Conservation (phyloP, 2,329 filamentous ascomycete species). For the Cordyceps cateniannulata region DNA sequence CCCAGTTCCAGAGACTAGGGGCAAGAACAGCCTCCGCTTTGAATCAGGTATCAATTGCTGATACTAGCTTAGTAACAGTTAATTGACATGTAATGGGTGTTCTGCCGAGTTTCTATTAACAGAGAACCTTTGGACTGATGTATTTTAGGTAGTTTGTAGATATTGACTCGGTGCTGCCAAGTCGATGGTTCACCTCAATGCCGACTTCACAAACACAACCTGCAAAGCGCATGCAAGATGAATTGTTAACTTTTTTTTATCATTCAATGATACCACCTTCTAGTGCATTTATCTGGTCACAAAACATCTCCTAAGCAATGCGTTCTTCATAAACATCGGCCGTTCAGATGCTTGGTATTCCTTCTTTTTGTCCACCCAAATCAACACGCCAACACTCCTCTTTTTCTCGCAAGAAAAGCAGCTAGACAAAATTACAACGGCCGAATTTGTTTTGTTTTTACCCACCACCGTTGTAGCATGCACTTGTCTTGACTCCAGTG, state of each 20-base stretch:
- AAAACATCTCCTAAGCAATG: slow-evolving; percentile 2
- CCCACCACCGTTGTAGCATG: slow-evolving; percentile 1
- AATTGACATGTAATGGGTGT: too few relatives aligned
- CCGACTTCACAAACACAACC: neutral
- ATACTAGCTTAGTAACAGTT: too few relatives aligned
- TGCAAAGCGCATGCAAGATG: neutral
- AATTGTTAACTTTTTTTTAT: neutral
- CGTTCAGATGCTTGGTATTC: slow-evolving; percentile 8
- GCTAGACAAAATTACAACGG: slow-evolving; percentile 5
- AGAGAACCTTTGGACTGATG: too few relatives aligned
- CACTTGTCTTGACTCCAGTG: neutral
- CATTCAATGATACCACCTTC: neutral
- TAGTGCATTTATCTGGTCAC: neutral
- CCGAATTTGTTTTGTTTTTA: neutral
- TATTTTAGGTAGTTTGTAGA: too few relatives aligned
- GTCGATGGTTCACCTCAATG: too few relatives aligned
- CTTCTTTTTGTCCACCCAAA: neutral
- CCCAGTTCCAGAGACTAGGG: too few relatives aligned
- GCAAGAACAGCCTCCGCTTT: too few relatives aligned
- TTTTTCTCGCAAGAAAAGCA: slow-evolving; percentile 1
- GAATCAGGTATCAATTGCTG: too few relatives aligned
- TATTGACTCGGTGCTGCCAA: too few relatives aligned
- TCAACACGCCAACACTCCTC: slow-evolving; percentile 7
- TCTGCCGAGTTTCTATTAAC: too few relatives aligned
- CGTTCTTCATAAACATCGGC: neutral